Evolutionary conservation across 306 rosid species (phyloP), one percentile per base, ranked within the genome.

Genomic region (Phaseolus lunatus): DNA sequence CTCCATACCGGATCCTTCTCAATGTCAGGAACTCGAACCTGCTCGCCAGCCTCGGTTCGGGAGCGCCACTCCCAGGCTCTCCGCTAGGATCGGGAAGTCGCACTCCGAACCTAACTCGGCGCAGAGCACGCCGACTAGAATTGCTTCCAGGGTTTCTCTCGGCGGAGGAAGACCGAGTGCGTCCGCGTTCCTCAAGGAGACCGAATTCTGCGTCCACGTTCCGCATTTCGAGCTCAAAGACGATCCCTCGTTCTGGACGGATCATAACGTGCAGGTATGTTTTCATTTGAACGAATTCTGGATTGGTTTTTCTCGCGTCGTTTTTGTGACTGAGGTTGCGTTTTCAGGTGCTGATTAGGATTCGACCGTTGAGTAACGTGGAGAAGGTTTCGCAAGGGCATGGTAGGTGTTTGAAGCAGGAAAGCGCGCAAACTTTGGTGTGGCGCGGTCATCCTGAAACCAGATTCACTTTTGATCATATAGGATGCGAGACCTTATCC

Each of bases 381-480:
- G 98, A 94, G 92, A 88, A 83, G 83, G 80, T 84, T 76, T 85
- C 90, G 45, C 95, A 87, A 88, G 97, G 95, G 31, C 68, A 79
- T 41, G 92, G 87, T n/a, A 81, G 88, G 72, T 95, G 98, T 72
- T 80, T 95, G 92, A 89, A 78, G 81, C 98, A 92, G 87, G 97
- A 95, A 57, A 88, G 86, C 54, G 89, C 88, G 13, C 90, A 92
- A 45, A 88, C 89, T 65, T 57, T 92, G 89, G 86, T 89, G 10
- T 95, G 96, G 98, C 89, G 84, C 59, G 98, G 98, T 81, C 98
- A 90, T 80, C 98, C 98, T 52, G 96, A 95, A 81, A 89, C 92
- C 62, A 84, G 97, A 80, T 95, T 95, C 78, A 95, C 97, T 69
- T 92, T 95, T 39, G 98, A 95, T 88, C 96, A 92, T 50, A 75